These are phyloP conservation scores for Kwoniella mangroviensis DNA, from an alignment of 768 basidiomycete genomes.

Conservation along the genomic window DNA sequence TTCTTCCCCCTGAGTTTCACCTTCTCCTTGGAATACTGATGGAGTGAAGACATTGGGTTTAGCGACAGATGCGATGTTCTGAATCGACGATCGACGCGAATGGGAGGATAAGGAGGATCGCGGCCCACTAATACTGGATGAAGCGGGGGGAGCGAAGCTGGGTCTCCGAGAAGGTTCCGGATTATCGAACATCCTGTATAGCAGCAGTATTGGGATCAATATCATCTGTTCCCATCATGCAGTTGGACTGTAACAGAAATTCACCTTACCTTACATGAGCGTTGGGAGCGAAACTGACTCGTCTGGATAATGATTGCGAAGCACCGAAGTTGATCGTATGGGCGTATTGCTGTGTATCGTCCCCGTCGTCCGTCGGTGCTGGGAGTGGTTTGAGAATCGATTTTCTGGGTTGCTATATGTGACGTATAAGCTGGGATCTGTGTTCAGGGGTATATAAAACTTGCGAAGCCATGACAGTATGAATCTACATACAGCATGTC, in stretches of 20 bases:
- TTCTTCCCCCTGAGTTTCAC: conserved; percentile 35
- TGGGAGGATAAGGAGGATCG: conserved; percentile 20
- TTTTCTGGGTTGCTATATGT: conserved; percentile 50
- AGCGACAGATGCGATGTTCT: conserved; percentile 27
- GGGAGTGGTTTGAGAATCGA: conserved; percentile 47
- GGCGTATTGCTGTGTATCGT: conserved; percentile 28
- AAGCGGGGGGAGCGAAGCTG: conserved; percentile 13
- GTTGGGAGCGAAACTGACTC: conserved; percentile 54
- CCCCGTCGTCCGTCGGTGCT: conserved; percentile 19
- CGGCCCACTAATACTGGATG: background rate
- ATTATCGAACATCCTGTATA: conserved; percentile 46
- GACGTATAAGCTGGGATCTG: background rate
- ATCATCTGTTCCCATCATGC: background rate
- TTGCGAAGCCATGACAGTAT: background rate
- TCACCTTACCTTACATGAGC: conserved; percentile 51
- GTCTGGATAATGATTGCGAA: conserved; percentile 31
- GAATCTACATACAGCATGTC: conserved; percentile 31
- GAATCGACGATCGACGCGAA: conserved; percentile 39
- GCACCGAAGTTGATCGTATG: conserved; percentile 42
- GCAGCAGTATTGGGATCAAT: background rate
- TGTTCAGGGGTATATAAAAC: background rate
- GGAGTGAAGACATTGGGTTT: conserved; percentile 25
- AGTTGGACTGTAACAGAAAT: background rate
- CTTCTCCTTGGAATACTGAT: conserved; percentile 22
- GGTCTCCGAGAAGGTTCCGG: conserved; percentile 19